Conservation (phyloP, 371 early-diverging fungal species). For the Sporodiniella umbellata region DNA sequence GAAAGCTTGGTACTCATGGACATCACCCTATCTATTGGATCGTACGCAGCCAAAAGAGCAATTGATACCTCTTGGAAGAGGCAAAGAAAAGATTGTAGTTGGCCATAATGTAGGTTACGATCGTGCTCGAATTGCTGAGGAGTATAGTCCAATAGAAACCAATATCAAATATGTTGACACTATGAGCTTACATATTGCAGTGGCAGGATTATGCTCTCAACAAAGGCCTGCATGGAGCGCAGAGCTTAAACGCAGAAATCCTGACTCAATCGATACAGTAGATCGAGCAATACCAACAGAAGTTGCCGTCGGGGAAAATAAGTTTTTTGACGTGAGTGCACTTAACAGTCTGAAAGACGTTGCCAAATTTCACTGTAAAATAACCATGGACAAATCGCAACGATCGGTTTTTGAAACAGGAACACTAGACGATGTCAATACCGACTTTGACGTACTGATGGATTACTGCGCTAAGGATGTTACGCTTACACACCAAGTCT, state of each 20-base stretch:
- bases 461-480: conserved; percentile 93
- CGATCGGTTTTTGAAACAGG: conserved; percentile 71
- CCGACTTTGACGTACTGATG: conserved; percentile 66
- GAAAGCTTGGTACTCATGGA: conserved; percentile 91
- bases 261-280: conserved; percentile 23
- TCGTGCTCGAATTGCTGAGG: conserved; percentile 85
- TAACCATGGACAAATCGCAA: conserved; percentile 71
- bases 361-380: conserved; percentile 73
- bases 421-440: conserved; percentile 47
- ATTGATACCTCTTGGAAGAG: conserved; percentile 65
- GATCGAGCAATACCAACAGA: conserved; percentile 18
- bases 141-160: conserved; percentile 61
- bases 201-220: conserved; percentile 86
- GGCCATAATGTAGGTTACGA: conserved; percentile 96
- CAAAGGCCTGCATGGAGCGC: conserved; percentile 82
- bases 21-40: conserved; percentile 66
- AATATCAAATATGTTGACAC: conserved; percentile 83
- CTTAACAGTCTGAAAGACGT: conserved; percentile 80
- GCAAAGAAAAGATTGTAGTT: conserved; percentile 57
- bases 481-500: conserved; percentile 71
- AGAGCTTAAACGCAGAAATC: conserved; percentile 50
- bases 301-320: conserved; percentile 9
- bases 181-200: conserved; percentile 91
- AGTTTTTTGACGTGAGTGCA: conserved; percentile 70
- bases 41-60: conserved; percentile 40